A percentile compares a stretch with the other conserved stretches of the same genome.
phyloP scores from a whole-genome alignment of 257 asterid genomes.

The Scutellaria barbata region DNA sequence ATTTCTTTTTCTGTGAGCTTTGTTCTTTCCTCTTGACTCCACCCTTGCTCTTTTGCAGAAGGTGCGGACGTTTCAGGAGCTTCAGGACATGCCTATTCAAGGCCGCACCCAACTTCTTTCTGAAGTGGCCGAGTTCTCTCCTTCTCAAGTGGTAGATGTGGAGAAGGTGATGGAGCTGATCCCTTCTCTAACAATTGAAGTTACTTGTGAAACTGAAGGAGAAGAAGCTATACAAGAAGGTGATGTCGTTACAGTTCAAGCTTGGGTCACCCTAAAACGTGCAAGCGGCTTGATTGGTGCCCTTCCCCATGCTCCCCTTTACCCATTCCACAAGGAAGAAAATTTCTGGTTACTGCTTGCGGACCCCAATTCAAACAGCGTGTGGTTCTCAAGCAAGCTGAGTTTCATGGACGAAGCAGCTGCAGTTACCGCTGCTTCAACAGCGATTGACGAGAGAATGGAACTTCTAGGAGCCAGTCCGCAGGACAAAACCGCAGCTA shows the following conservation, averaged over 20 bases:
- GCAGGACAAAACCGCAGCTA: constrained; percentile 60
- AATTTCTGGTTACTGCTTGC: constrained; percentile 90
- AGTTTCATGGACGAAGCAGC: constrained; percentile 66
- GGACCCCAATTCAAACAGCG: constrained; percentile 63
- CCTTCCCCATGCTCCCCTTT: constrained; percentile 76
- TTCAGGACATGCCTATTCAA: constrained; percentile 55
- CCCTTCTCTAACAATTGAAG: constrained; percentile 68
- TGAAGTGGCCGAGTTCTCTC: constrained; percentile 60
- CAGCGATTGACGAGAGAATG: constrained; percentile 68
- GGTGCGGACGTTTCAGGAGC: constrained; percentile 60
- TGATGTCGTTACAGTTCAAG: constrained; percentile 73
- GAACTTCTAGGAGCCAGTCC: constrained; percentile 62
- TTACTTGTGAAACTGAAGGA: constrained; percentile 86
- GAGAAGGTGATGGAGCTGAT: constrained; percentile 79
- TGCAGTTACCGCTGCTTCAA: constrained; percentile 70
- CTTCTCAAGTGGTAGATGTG: constrained; percentile 60
- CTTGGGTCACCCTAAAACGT: constrained; percentile 82
- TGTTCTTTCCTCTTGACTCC: constrained; percentile 14
- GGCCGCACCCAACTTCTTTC: constrained; percentile 74
- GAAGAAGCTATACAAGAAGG: constrained; percentile 94
- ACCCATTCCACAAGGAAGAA: constrained; percentile 88
- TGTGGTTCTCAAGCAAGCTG: constrained; percentile 81
- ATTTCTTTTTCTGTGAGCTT: background rate
- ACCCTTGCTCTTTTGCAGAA: constrained; percentile 50
- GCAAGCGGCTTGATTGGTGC: constrained; percentile 69